Evolutionary conservation across 768 basidiomycete genomes (phyloP).

Genomic region (Boletus insuetus): DNA sequence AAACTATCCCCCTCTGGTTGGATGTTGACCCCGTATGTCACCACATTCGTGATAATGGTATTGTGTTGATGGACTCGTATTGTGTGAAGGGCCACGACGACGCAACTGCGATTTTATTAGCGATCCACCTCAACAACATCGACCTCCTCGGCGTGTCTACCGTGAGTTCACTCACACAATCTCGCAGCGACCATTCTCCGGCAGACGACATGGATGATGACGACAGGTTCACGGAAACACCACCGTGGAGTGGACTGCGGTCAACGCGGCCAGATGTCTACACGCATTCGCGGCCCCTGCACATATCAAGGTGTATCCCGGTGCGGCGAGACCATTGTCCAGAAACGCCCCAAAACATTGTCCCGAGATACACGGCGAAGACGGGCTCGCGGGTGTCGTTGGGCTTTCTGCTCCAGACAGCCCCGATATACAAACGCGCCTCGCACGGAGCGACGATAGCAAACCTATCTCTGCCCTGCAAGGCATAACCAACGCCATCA

Average conservation of each 20-base stretch:
- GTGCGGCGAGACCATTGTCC: constrained; percentile 68
- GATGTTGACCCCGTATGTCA: constrained; percentile 62
- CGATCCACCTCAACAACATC: constrained; percentile 62
- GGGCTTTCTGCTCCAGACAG: constrained; percentile 57
- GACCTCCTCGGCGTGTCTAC: constrained; percentile 81
- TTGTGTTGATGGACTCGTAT: not conserved
- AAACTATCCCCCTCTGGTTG: constrained; percentile 45
- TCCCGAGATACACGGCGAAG: constrained; percentile 77
- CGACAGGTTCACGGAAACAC: constrained; percentile 83
- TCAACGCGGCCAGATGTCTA: constrained; percentile 77
- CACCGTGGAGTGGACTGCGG: constrained; percentile 52
- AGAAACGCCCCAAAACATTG: constrained; percentile 54
- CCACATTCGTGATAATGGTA: not conserved
- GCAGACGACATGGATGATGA: not conserved
- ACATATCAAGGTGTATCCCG: constrained; percentile 61
- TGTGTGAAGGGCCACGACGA: constrained; percentile 78
- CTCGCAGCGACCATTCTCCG: not conserved
- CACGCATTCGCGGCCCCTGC: constrained; percentile 66
- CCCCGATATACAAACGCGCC: constrained; percentile 47
- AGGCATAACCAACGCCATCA: constrained; percentile 61
- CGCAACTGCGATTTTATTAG: constrained; percentile 79
- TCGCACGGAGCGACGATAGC: constrained; percentile 45
- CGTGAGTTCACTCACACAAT: constrained; percentile 37
- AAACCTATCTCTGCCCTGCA: constrained; percentile 54
- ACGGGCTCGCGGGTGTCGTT: constrained; percentile 83